Evolutionary conservation across 2,329 filamentous ascomycete species (phyloP).

Genomic region (Arthrobotrys megalospora): DNA sequence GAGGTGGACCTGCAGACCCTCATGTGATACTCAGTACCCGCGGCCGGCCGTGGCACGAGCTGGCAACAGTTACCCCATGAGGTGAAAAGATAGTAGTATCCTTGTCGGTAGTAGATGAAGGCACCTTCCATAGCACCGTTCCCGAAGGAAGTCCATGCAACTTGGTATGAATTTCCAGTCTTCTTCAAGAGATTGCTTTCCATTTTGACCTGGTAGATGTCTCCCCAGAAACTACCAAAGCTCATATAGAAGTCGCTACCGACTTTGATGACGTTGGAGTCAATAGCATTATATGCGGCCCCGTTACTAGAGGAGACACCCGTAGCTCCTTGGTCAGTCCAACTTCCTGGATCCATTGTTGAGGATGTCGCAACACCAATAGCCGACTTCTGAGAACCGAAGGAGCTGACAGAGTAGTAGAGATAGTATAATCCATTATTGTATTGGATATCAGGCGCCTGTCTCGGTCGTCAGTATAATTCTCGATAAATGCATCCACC

Average conservation of each 20-base stretch:
- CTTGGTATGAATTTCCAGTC: constrained; percentile 68
- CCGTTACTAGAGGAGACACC: constrained; percentile 70
- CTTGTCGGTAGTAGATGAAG: constrained; percentile 73
- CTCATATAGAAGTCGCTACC: constrained; percentile 70
- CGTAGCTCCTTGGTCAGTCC: constrained; percentile 74
- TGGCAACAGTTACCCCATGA: constrained; percentile 75
- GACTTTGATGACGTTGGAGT: constrained; percentile 71
- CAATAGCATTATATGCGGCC: constrained; percentile 75
- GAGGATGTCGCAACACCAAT: constrained; percentile 72
- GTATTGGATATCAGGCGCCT: constrained; percentile 76
- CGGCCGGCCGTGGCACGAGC: constrained; percentile 72
- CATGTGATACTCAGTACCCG: constrained; percentile 77
- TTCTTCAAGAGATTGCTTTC: constrained; percentile 65
- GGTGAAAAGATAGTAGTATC: constrained; percentile 78
- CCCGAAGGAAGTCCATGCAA: constrained; percentile 72
- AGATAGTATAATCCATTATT: constrained; percentile 75
- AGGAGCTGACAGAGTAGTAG: constrained; percentile 78
- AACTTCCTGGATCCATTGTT: constrained; percentile 72
- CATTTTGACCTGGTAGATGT: constrained; percentile 75
- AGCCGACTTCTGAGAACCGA: constrained; percentile 75
- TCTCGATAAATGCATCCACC: background rate
- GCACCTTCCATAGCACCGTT: constrained; percentile 73
- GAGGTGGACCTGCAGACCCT: constrained; percentile 75
- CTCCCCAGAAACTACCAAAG: constrained; percentile 79
- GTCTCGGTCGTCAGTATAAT: background rate